Conservation (phyloP, 768 basidiomycete genomes). For the Collybia sordida region DNA sequence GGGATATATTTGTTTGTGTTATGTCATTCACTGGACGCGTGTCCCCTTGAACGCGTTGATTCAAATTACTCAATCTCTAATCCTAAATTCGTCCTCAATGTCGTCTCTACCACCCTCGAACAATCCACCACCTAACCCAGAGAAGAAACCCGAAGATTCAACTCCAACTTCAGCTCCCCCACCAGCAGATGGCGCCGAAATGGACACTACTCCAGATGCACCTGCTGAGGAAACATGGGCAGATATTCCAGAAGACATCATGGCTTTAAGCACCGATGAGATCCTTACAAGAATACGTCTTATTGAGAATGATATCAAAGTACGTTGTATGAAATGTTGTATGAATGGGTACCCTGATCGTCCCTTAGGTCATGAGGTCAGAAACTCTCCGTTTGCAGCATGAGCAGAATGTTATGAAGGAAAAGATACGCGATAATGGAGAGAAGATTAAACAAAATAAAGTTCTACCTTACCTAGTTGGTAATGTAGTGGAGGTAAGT, state of each 20-base stretch:
- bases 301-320: constrained; percentile 97
- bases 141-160: constrained; percentile 50
- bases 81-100: constrained; percentile 32
- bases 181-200: constrained; percentile 38
- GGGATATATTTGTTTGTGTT: constrained; percentile 27
- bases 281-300: constrained; percentile 86
- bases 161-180: constrained; percentile 30
- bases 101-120: constrained; percentile 58
- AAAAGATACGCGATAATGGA: constrained; percentile 97
- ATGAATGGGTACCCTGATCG: not conserved
- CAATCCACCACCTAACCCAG: constrained; percentile 48
- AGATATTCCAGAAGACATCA: constrained; percentile 89
- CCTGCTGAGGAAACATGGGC: constrained; percentile 80
- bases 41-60: constrained; percentile 32
- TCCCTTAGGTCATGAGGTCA: constrained; percentile 87
- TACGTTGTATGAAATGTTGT: constrained; percentile 23
- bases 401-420: constrained; percentile 95
- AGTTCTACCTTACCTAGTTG: constrained; percentile 95
- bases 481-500: constrained; percentile 93
- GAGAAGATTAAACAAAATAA: constrained; percentile 99
- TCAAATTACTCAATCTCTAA: constrained; percentile 11
- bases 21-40: constrained; percentile 31
- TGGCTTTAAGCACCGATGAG: constrained; percentile 77
- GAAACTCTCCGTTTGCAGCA: constrained; percentile 90
- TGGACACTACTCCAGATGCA: constrained; percentile 77